Percentiles rank a stretch among this genome's conserved stretches.
Conservation (phyloP, 1,284 basidiomycete genomes). For the Gymnopus androsaceus region DNA sequence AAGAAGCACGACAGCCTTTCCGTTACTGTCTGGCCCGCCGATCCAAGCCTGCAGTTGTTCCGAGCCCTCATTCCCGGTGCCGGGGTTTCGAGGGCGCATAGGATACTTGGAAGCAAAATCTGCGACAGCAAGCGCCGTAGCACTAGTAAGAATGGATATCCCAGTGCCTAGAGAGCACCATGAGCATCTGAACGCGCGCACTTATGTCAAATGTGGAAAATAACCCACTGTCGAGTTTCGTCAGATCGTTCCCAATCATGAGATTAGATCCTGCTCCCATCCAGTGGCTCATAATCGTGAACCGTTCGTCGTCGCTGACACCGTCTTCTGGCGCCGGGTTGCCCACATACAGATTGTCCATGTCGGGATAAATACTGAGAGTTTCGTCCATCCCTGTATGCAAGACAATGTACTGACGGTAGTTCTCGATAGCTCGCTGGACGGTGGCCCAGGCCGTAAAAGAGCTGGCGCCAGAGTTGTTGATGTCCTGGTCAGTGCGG, state of each 20-base stretch:
- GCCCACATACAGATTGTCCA: slow-evolving; percentile 17
- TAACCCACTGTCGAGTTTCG: slow-evolving; percentile 12
- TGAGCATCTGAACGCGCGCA: not conserved
- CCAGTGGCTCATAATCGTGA: slow-evolving; percentile 16
- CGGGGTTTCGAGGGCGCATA: slow-evolving; percentile 16
- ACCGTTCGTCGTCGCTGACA: slow-evolving; percentile 10
- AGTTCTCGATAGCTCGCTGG: slow-evolving; percentile 18
- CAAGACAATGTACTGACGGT: slow-evolving; percentile 16
- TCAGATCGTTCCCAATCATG: slow-evolving; percentile 18
- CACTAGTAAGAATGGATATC: slow-evolving; percentile 9
- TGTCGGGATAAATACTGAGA: slow-evolving; percentile 17
- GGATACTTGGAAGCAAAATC: slow-evolving; percentile 14
- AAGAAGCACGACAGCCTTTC: slow-evolving; percentile 10
- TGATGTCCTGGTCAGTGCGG: slow-evolving; percentile 19
- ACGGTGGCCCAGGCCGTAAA: slow-evolving; percentile 15
- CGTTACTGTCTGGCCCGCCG: slow-evolving; percentile 8
- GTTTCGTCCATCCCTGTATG: slow-evolving; percentile 11
- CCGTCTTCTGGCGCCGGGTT: slow-evolving; percentile 7
- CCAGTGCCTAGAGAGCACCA: slow-evolving; percentile 11
- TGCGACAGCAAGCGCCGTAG: slow-evolving; percentile 8
- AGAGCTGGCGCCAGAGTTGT: slow-evolving; percentile 9
- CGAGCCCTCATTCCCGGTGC: slow-evolving; percentile 6
- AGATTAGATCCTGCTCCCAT: slow-evolving; percentile 16
- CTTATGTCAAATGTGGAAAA: not conserved
- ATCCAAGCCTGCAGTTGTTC: slow-evolving; percentile 18